Conservation (phyloP, 176 grass and related monocot genomes). For the Metroxylon sagu region DNA sequence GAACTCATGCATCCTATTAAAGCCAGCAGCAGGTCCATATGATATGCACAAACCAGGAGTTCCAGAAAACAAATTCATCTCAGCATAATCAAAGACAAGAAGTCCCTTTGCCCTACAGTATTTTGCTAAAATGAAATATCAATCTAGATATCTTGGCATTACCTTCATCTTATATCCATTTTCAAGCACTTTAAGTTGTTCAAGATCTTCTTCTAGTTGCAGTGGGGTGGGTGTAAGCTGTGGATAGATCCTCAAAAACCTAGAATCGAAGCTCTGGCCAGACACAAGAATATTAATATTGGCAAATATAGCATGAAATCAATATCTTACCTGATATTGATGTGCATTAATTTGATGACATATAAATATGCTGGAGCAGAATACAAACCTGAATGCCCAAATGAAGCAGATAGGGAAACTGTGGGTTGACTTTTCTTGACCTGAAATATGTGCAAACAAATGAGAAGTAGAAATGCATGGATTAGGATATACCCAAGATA, state of each 20-base stretch:
- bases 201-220: slow-evolving; percentile 90
- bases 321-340: too few relatives aligned
- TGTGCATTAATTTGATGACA: background rate
- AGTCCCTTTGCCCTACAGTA: background rate
- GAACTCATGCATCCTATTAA: too few relatives aligned
- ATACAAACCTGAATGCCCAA: slow-evolving; percentile 76
- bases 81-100: too few relatives aligned
- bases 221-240: slow-evolving; percentile 58
- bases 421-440: slow-evolving; percentile 60
- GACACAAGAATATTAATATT: background rate
- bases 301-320: too few relatives aligned
- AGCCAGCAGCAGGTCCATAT: too few relatives aligned
- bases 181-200: slow-evolving; percentile 97
- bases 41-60: too few relatives aligned
- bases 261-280: slow-evolving; percentile 66
- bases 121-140: background rate
- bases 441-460: slow-evolving; percentile 40
- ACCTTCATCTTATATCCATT: slow-evolving; percentile 98
- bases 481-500: background rate
- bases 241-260: slow-evolving; percentile 89
- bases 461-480: background rate
- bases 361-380: background rate
- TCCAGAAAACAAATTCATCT: too few relatives aligned
- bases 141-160: slow-evolving; percentile 1
- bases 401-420: slow-evolving; percentile 91